Base-by-base conservation (phyloP, 2,329 filamentous ascomycete genomes). In the Rutstroemia sp. region DNA sequence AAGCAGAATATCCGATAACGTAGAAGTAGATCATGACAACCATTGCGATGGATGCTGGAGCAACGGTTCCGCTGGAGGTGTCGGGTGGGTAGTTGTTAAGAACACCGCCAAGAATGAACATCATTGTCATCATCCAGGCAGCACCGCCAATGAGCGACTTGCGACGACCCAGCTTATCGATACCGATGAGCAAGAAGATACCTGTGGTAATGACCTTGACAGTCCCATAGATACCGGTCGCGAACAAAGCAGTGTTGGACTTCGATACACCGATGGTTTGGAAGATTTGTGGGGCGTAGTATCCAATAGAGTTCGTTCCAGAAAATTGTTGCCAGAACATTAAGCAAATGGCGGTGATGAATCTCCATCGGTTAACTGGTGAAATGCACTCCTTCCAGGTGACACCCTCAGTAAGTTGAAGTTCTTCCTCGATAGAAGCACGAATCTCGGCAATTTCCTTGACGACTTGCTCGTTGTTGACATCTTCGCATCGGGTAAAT, bases 221-320 rank as follows among this genome's bases (percentile, higher is more conserved):
- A 49, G 88, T 78, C 23, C 85, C 86, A 66, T 88, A 89, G 60
- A 89, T 78, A 51, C 86, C 86, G 0, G 85, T 88, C 2, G 86
- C 84, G 66, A 89, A 87, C 23, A 89, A 77, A 16, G 78, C 80
- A 41, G 79, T 75, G 39, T 78, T 70, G 6, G 78, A 83, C 4
- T 75, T 74, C 1, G 65, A 72, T 55, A 89, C 75, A 19, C 86
- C 86, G 3, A 88, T 74, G 60, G 81, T 78, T 54, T 75, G 72
- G 72, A 89, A 89, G 63, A 89, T 87, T 60, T 81, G 77, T 3
- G 63, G 62, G 4, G 63, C 61, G 23, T 65, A 65, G 45, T 65
- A 65, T 1, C 60, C 60, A n/a, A 65, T 65, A 7, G 48, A 55
- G 14, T 63, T 65, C 8, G 60, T 63, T 6, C 61, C 63, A 4